Base-by-base conservation (phyloP, 2,329 filamentous ascomycete genomes). In the Lanzia echinophila region DNA sequence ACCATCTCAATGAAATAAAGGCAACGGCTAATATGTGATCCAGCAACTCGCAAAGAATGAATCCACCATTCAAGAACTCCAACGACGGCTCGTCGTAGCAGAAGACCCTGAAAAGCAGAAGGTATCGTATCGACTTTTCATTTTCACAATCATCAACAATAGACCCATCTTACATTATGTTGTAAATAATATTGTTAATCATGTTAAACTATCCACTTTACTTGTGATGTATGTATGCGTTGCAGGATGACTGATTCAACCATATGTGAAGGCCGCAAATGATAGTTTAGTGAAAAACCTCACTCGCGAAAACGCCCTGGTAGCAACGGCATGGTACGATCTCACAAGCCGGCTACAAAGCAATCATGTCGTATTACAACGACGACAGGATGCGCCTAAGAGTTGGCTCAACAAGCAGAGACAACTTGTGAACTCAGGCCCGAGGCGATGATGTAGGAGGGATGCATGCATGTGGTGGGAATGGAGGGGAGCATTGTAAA, bases 341-440 rank as follows among this genome's bases (percentile, higher is more conserved):
- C 79, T 94, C 64, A 84, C 85, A 24, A 84, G 79, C 66, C 78
- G 89, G 49, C 71, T 95, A 62, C 88, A 94, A 71, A 90, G 87
- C 72, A 92, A 91, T 68, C 87, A 88, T 58, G 85, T 92, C 41
- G 82, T 88, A 52, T 72, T 95, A 58, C 86, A 90, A 66, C 76
- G 89, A 60, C 79, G 87, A 62, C 82, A 82, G 62, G 87, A 92
- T 63, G 79, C 80, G 62, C 86, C 88, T 13, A 86, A 83, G 71
- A 91, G 87, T 71, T 95, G 88, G 87, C 72, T 95, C 63, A 88
- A 88, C 65, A 90, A 88, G 75, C 88, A 94, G 76, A 80, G 88
- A 67, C 81, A 83, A 67, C 76, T 84, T 74, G 81, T 86, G 61
- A 84, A 84, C 54, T 55, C 66, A 12, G 63, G 64, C 13, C 64